Conservation (phyloP, 2,329 filamentous ascomycete genomes). For the Drechslerella coelobrocha region DNA sequence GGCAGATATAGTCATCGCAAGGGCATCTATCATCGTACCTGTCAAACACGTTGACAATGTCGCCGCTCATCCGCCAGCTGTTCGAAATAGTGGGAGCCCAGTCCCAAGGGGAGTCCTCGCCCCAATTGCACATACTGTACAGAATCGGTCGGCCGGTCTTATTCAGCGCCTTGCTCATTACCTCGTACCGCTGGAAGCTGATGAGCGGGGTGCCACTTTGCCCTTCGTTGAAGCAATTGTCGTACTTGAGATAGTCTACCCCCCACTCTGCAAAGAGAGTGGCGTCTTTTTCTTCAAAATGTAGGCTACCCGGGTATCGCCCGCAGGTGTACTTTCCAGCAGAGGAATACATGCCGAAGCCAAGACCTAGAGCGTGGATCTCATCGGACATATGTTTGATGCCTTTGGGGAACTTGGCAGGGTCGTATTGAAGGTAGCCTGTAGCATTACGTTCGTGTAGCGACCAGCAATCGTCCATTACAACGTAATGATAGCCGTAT, state of each 20-base stretch:
- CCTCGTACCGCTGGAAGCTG: conserved; percentile 61
- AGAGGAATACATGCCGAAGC: conserved; percentile 70
- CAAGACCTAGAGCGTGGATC: conserved; percentile 67
- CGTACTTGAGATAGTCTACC: conserved; percentile 65
- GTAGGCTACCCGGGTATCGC: conserved; percentile 66
- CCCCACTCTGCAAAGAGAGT: conserved; percentile 64
- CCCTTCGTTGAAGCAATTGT: conserved; percentile 67
- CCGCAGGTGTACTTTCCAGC: conserved; percentile 65
- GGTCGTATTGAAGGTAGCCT: conserved; percentile 61
- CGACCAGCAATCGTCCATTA: conserved; percentile 69
- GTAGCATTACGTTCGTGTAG: conserved; percentile 59
- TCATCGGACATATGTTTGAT: conserved; percentile 65
- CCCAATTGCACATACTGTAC: conserved; percentile 66
- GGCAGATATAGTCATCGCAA: conserved; percentile 43
- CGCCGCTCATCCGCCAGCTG: conserved; percentile 60
- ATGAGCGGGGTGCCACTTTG: conserved; percentile 62
- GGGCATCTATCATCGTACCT: conserved; percentile 45
- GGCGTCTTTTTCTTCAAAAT: conserved; percentile 66
- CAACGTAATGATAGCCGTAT: conserved; percentile 66
- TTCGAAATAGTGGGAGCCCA: conserved; percentile 61
- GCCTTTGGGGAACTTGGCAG: conserved; percentile 66
- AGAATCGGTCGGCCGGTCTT: conserved; percentile 59
- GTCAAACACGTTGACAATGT: conserved; percentile 57
- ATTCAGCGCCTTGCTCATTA: conserved; percentile 65
- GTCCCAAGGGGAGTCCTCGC: conserved; percentile 63